Evolutionary conservation across 139 green algal genomes (phyloP).

Genomic region (Chlorella sp.): DNA sequence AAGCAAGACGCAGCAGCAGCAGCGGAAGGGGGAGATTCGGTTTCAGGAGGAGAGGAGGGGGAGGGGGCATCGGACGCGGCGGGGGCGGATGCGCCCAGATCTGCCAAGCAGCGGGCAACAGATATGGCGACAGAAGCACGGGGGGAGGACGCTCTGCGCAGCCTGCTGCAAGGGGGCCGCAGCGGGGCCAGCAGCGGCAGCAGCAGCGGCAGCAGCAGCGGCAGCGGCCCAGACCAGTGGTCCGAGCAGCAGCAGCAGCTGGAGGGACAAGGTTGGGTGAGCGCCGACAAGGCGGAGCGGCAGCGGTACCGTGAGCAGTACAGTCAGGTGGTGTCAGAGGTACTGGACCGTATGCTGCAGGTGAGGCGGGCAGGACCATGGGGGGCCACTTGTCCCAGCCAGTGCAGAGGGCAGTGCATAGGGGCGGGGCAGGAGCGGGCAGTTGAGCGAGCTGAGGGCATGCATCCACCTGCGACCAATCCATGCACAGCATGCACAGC

Average conservation of each 20-base stretch:
- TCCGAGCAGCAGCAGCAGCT: not conserved
- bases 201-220: not conserved
- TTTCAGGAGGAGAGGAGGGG: not conserved
- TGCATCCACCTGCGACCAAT: not conserved
- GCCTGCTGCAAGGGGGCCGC: not conserved
- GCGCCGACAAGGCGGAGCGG: not conserved
- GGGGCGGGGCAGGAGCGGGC: not conserved
- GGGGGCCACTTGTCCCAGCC: not conserved
- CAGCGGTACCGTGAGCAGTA: constrained; percentile 10
- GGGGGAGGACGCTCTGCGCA: not conserved
- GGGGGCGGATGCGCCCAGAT: not conserved
- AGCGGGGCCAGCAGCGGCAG: not conserved
- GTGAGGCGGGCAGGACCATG: not conserved
- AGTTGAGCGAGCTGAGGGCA: not conserved
- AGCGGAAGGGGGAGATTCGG: not conserved
- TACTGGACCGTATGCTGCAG: constrained; percentile 27
- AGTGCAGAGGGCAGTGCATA: not conserved
- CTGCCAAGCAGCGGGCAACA: not conserved
- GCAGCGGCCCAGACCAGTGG: not conserved
- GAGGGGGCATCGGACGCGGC: not conserved
- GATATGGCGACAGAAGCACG: not conserved
- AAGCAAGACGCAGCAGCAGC: not conserved
- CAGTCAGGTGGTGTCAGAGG: not conserved
- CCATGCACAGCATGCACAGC: too few relatives aligned
- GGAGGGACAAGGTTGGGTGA: not conserved